phyloP scores from a whole-genome alignment of 2,329 filamentous ascomycete species.

The Byssoonygena ceratinophila region DNA sequence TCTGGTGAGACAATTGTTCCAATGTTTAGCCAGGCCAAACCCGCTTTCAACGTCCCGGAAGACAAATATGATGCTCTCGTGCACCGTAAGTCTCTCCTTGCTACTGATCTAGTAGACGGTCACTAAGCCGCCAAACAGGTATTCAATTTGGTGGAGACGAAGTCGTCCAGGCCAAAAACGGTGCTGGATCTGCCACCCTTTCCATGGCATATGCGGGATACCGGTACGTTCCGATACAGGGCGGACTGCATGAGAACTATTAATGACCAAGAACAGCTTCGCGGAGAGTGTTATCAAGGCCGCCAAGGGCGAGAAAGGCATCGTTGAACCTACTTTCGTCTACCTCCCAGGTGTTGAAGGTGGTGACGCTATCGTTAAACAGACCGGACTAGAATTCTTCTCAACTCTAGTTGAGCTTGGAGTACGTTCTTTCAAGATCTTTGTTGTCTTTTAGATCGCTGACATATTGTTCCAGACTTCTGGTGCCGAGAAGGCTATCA shows the following conservation, averaged over 20 bases:
- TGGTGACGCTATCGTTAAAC: constrained; percentile 74
- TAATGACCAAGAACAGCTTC: constrained; percentile 45
- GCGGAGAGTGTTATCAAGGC: constrained; percentile 91
- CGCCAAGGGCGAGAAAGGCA: constrained; percentile 75
- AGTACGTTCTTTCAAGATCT: constrained; percentile 48
- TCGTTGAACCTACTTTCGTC: constrained; percentile 90
- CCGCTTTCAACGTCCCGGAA: constrained; percentile 65
- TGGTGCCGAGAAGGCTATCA: constrained; percentile 74
- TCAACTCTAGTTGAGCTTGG: constrained; percentile 92
- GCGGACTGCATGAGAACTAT: constrained; percentile 13
- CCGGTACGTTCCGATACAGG: constrained; percentile 49
- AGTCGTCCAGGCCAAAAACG: constrained; percentile 90
- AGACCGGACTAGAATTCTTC: constrained; percentile 83
- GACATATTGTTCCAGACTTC: constrained; percentile 50
- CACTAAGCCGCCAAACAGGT: constrained; percentile 31
- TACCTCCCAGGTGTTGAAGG: constrained; percentile 85
- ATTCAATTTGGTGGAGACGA: constrained; percentile 98
- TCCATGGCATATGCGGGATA: constrained; percentile 95
- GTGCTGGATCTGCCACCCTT: constrained; percentile 77
- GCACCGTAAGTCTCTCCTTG: constrained; percentile 51
- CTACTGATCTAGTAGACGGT: neutral
- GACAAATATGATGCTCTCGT: constrained; percentile 87
- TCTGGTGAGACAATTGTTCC: constrained; percentile 97
- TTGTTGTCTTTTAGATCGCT: constrained; percentile 16
- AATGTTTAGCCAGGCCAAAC: constrained; percentile 83